phyloP scores from a whole-genome alignment of 352 stramenopile species.

The Phytopythium kandeliae region DNA sequence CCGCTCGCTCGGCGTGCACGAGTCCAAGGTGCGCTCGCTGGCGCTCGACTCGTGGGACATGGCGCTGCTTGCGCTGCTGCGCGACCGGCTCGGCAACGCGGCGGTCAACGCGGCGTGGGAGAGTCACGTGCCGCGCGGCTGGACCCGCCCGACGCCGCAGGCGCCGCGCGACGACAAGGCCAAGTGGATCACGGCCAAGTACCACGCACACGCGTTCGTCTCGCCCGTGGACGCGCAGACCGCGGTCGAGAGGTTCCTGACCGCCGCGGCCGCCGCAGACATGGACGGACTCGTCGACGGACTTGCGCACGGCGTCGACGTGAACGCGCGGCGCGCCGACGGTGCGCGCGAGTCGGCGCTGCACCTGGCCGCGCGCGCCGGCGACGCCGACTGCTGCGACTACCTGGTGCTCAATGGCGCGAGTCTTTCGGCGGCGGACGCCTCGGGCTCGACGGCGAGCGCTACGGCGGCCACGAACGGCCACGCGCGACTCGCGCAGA shows the following conservation, averaged over 20 bases:
- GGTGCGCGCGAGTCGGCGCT: constrained; percentile 52
- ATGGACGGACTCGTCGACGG: constrained; percentile 70
- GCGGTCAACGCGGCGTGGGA: constrained; percentile 72
- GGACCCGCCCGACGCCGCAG: constrained; percentile 38
- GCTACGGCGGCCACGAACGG: constrained; percentile 53
- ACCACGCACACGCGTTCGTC: constrained; percentile 70
- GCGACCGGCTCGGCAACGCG: constrained; percentile 65
- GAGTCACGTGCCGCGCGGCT: constrained; percentile 37
- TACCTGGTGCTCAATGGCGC: constrained; percentile 80
- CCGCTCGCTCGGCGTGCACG: constrained; percentile 93
- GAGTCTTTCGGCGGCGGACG: constrained; percentile 48
- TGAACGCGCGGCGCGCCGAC: constrained; percentile 39
- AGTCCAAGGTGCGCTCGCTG: constrained; percentile 95
- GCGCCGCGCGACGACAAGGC: constrained; percentile 66
- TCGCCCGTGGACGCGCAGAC: constrained; percentile 21
- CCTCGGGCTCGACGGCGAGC: constrained; percentile 40
- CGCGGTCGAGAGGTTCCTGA: constrained; percentile 33
- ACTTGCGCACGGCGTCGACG: constrained; percentile 73
- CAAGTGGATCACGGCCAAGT: constrained; percentile 84
- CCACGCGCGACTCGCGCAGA: constrained; percentile 56
- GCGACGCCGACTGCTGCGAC: constrained; percentile 48
- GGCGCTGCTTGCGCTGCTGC: constrained; percentile 52
- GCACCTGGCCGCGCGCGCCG: constrained; percentile 34
- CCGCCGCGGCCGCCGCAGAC: constrained; percentile 27
- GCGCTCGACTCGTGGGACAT: constrained; percentile 89